Evolutionary conservation across 441 rosid genomes (phyloP).

Genomic region (Mallotus japonicus): DNA sequence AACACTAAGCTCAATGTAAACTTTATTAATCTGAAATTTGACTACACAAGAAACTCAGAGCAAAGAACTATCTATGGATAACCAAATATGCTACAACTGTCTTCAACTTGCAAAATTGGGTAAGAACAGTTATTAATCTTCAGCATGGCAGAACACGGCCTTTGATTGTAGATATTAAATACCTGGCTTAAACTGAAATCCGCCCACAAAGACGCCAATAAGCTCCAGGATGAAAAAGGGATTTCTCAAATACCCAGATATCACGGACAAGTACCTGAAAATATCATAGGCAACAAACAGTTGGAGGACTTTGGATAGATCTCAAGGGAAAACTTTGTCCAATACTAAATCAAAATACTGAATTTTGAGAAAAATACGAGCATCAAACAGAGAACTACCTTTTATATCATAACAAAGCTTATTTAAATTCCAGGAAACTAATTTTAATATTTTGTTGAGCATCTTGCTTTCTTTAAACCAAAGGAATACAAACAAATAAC

Average conservation of each 20-base stretch:
- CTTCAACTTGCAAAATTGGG: slow-evolving; percentile 28
- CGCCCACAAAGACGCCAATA: slow-evolving; percentile 93
- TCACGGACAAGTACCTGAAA: slow-evolving; percentile 81
- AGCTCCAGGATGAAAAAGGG: slow-evolving; percentile 78
- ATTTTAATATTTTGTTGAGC: neutral
- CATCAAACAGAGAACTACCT: neutral
- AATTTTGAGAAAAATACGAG: neutral
- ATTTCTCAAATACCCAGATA: slow-evolving; percentile 96
- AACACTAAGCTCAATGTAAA: neutral
- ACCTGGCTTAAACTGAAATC: slow-evolving; percentile 37
- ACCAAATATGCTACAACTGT: slow-evolving; percentile 9
- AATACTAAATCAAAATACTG: neutral
- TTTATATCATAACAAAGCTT: neutral
- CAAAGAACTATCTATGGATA: neutral
- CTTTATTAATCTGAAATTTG: slow-evolving; percentile 1
- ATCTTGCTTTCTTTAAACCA: neutral
- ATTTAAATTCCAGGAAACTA: neutral
- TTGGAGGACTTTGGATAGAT: neutral
- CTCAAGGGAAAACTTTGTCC: too few relatives aligned
- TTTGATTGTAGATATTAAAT: neutral
- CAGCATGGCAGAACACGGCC: slow-evolving; percentile 3
- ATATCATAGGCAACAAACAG: slow-evolving; percentile 18
- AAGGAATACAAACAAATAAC: neutral
- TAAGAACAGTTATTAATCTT: slow-evolving; percentile 7
- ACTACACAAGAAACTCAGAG: neutral